Percentiles rank a stretch among this genome's conserved stretches.
These are phyloP conservation scores for Alternaria tenuissima DNA, from an alignment of 2,329 filamentous ascomycete genomes.

Conservation along the genomic window DNA sequence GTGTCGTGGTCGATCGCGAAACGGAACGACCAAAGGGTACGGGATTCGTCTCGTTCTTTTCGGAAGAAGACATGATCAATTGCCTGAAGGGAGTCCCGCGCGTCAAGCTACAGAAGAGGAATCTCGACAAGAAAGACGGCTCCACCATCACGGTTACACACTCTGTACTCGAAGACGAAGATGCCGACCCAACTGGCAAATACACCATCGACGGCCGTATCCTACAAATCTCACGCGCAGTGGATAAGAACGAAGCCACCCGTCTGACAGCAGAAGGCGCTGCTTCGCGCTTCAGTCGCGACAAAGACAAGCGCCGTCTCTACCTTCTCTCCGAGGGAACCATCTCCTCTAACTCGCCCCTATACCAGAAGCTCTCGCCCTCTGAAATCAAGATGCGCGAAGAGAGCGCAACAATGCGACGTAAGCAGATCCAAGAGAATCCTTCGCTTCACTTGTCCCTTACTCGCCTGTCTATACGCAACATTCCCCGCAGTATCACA, in stretches of 20 bases:
- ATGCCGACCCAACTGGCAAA: constrained; percentile 78
- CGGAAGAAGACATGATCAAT: constrained; percentile 73
- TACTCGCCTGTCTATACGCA: constrained; percentile 89
- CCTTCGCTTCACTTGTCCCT: constrained; percentile 87
- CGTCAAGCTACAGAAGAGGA: constrained; percentile 49
- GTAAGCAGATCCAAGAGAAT: constrained; percentile 89
- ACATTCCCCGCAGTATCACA: constrained; percentile 82
- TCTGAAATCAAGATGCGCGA: constrained; percentile 89
- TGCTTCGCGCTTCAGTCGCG: constrained; percentile 68
- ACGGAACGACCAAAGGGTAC: constrained; percentile 91
- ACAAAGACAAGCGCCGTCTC: constrained; percentile 88
- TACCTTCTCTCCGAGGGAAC: constrained; percentile 89
- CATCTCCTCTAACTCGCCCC: constrained; percentile 76
- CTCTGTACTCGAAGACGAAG: constrained; percentile 88
- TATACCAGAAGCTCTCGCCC: constrained; percentile 78
- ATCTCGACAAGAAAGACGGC: constrained; percentile 45
- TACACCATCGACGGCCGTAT: constrained; percentile 93
- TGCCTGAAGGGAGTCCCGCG: constrained; percentile 79
- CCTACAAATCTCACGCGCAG: constrained; percentile 82
- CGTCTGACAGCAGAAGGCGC: constrained; percentile 75
- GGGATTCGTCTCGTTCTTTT: constrained; percentile 93
- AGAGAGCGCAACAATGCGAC: constrained; percentile 84
- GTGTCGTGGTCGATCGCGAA: constrained; percentile 85
- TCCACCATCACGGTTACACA: constrained; percentile 56
- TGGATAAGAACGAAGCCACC: constrained; percentile 81